A percentile compares a stretch with the other conserved stretches of the same genome.
phyloP scores from a whole-genome alignment of 805 yeast genomes.

The Saccharomycopsis amapae region DNA sequence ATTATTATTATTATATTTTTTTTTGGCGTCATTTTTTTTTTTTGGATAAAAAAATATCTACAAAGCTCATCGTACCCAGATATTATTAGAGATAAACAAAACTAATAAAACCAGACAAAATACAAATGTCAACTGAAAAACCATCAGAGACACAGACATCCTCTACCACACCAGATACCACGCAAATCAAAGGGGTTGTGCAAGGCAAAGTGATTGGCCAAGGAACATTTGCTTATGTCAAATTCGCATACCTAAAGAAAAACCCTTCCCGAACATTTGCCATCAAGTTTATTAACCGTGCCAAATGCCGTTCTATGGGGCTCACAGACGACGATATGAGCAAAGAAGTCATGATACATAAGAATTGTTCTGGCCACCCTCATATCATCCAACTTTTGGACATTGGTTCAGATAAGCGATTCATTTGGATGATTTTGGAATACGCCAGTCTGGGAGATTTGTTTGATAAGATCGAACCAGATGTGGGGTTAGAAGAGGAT shows the following conservation, averaged over 20 bases:
- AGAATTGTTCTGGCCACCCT: constrained; percentile 48
- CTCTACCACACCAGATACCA: no score
- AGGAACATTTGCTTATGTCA: constrained; percentile 62
- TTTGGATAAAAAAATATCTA: no score
- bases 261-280: constrained; percentile 42
- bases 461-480: constrained; percentile 74
- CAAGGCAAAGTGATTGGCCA: constrained; percentile 53
- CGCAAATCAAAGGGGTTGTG: constrained; percentile 39
- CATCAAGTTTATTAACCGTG: constrained; percentile 47
- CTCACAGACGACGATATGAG: constrained; percentile 36
- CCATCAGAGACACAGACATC: no score
- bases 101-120: no score
- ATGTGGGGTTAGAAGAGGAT: constrained; percentile 57
- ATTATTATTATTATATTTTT: no score
- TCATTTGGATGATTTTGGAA: constrained; percentile 63
- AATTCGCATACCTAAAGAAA: constrained; percentile 37
- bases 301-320: constrained; percentile 31
- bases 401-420: constrained; percentile 46
- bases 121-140: no score
- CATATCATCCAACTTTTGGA: constrained; percentile 51
- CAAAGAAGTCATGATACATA: constrained; percentile 53
- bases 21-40: no score
- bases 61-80: no score
- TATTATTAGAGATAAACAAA: no score
- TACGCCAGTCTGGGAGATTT: constrained; percentile 69